Evolutionary conservation across 208 protist genomes (phyloP), one percentile per base, ranked within the genome.

Genomic region (Trypanosoma cruzi): DNA sequence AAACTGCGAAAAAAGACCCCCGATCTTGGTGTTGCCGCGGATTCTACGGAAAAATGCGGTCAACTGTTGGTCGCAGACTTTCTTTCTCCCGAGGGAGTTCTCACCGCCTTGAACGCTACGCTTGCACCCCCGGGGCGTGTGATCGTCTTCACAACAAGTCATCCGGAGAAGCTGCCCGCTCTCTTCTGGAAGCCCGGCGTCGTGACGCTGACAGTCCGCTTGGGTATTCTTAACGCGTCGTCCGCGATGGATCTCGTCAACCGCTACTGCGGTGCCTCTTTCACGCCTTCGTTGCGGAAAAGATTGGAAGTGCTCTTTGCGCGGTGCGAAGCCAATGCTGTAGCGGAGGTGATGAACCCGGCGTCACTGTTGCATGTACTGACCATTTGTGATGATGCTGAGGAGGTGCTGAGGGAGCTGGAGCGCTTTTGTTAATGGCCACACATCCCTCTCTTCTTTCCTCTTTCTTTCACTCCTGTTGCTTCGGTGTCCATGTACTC

Each of bases 71-170:
- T 69, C 22, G 68, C 60, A 1, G 73, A 84, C 42, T 60, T 78
- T 11, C 72, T 99, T 10, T 96, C 93, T 10, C 90, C 98, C 31
- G 85, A 84, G 28, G 90, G 89, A 0, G 68, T 98, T 10, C 73
- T 98, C 0, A 68, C 79, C 18, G 96, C 96, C 59, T 81, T 97
- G 11, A 92, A 98, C 70, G 87, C 94, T 32, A 64, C 96, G 29
- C 77, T 82, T 11, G 79, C 85, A 16, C 82, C 87, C 0, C 79
- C 96, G n/a, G 86, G 84, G 14, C 84, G 90, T 52, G 77, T 98
- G 20, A 70, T 96, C 31, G 78, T 98, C 53, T 89, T 98, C 69
- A 98, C 96, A 7, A 97, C 96, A 7, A 97, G 96, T 67, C 83
- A 97, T 74, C 70, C 79, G 0, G 92, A 98, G 49, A 72, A 68